Evolutionary conservation across 2,329 filamentous ascomycete species (phyloP), one percentile per base, ranked within the genome.

Genomic region (Metarhizium album): DNA sequence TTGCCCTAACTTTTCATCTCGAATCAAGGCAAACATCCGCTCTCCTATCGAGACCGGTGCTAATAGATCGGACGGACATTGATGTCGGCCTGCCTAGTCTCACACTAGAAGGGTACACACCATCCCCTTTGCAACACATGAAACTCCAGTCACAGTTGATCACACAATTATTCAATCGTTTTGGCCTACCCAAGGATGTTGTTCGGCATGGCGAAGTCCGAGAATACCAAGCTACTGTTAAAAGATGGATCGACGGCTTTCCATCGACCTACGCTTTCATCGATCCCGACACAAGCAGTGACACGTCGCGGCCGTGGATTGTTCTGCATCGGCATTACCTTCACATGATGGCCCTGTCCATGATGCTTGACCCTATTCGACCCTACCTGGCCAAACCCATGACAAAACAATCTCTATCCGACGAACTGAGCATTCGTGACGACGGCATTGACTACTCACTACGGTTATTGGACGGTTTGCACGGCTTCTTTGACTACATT

Each of bases 251-350:
- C 29, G 53, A 61, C 2, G 64, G 62, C 3, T 67, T 78, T 23
- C 74, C 73, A 2, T 57, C 66, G 0, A 60, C 69, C 0, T 74
- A 72, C 49, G 58, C 62, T 13, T 52, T 73, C 4, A 55, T 62
- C 2, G 55, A 69, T 22, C 66, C 73, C 0, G 72, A 78, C 53
- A 67, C 58, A 1, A 64, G 63, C 1, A 61, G 69, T 42, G 74
- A 78, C 51, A 54, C 57, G 4, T 54, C 60, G 3, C 62, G 70
- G 51, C 64, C 66, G 0, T 75, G 73, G 59, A 67, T 75, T 18
- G 59, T 68, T 2, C 62, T 73, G 31, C 74, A 78, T 47, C 70
- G 75, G 7, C 64, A 66, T 45, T 68, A 74, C 50, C 55, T 78
- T 3, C 70, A 73, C 46, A 70, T 65, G 16, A 68, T 72, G 53